Evolutionary conservation across 2,329 filamentous ascomycete species (phyloP), one percentile per base, ranked within the genome.

Genomic region (Arthrobotrys megalospora): DNA sequence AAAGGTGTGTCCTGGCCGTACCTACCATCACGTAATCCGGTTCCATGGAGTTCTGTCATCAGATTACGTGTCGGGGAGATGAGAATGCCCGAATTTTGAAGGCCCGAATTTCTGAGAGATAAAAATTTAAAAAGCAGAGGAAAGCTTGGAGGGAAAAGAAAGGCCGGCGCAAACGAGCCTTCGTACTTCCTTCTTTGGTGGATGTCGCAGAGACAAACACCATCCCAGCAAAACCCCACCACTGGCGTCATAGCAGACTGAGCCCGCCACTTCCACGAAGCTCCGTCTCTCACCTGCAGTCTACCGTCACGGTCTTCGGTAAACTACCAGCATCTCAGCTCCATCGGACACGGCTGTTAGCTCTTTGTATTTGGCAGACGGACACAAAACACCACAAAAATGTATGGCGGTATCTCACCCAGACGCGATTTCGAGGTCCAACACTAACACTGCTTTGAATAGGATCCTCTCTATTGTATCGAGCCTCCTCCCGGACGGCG

Each of bases 11-110:
- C 16, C 36, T 60, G 36, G 36, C 32, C 67, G 43, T 68, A 78
- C 75, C 75, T 78, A 64, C 67, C 75, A 78, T 78, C 75, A 78
- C 75, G 75, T 78, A 78, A 78, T 78, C 67, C 34, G 53, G 16
- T 78, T 78, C 75, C 75, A 78, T 67, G 62, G 55, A 47, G 12
- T 78, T 78, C 75, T 62, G 53, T 63, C 63, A 76, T 76, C 63
- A 41, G 50, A 63, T 62, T 68, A 63, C 63, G 71, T 53, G 64
- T 69, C 70, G 58, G 32, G 24, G 38, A 60, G 66, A 53, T 24
- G 69, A 65, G 28, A n/a, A 24, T 34, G 45, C 7, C 32, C 16
- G 24, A 43, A n/a, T 8, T 43, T 8, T 43, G 10, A 12, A 28
- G n/a, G 38, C 19, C 34, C 16, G 7, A 14, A 24, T 47, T 63